phyloP scores from a whole-genome alignment of 495 filamentous ascomycete genomes.

The Lasiosphaeriaceae sp. region DNA sequence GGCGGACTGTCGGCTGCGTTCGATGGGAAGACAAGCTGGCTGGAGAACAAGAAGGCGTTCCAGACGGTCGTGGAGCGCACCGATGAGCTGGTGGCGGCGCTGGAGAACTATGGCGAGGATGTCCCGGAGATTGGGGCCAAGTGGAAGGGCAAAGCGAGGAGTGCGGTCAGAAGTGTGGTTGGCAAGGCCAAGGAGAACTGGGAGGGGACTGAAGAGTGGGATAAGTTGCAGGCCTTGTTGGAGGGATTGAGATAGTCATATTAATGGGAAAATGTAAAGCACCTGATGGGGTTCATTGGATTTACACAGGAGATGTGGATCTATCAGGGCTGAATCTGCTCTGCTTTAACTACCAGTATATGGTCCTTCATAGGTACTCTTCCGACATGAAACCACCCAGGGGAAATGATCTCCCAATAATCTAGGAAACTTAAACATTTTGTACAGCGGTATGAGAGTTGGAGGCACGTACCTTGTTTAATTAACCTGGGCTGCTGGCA shows the following conservation, averaged over 20 bases:
- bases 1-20: slow-evolving; percentile 11
- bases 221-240: slow-evolving; percentile 54
- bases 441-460: too few species aligned
- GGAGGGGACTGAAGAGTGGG: slow-evolving; percentile 74
- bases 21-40: slow-evolving; percentile 34
- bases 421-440: too few species aligned
- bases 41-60: slow-evolving; percentile 51
- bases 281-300: too few species aligned
- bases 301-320: too few species aligned
- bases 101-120: slow-evolving; percentile 58
- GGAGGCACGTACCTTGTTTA: too few species aligned
- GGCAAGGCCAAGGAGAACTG: slow-evolving; percentile 78
- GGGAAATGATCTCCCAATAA: too few species aligned
- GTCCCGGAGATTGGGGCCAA: slow-evolving; percentile 51
- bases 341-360: too few species aligned
- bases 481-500: too few species aligned
- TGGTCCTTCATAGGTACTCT: too few species aligned
- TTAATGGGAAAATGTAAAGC: too few species aligned
- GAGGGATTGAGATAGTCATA: slow-evolving; percentile 50
- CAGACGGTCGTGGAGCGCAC: slow-evolving; percentile 59
- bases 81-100: slow-evolving; percentile 59
- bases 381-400: too few species aligned
- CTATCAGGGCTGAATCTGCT: too few species aligned
- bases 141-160: slow-evolving; percentile 88
- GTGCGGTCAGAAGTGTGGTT: slow-evolving; percentile 73